Base-by-base conservation (phyloP, 345 rosid genomes). In the Citrus maxima region DNA sequence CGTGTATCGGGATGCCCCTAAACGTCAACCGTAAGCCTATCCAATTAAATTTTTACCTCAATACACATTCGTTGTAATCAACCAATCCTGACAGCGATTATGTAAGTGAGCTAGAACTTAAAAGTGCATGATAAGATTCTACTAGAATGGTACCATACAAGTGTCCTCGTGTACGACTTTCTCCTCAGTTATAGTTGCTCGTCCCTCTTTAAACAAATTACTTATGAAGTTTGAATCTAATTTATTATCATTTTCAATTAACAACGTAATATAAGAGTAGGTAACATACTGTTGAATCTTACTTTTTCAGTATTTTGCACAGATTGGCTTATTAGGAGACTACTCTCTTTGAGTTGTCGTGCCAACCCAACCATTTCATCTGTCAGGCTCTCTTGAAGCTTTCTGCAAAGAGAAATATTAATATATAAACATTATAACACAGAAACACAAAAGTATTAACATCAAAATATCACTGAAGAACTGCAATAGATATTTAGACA, bases 311-410 rank as follows among this genome's bases (percentile, higher is more conserved):
- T 93, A 78, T 87, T 88, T 78, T 92, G 85, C 81, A 91, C 72
- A n/a, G 99, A 93, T 78, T 68, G 92, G 75, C 90, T 90, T 89
- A 92, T 95, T 84, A 89, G 71, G 59, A 90, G 94, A 86, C 94
- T 96, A 70, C 90, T 84, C 88, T 93, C 99, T 84, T 94, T 94
- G 37, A 94, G 97, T 82, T 96, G 92, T 63, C 77, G 82, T 13
- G 98, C 99, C 84, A 96, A 88, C 67, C 82, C 97, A 38, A 94
- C 99, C 98, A 96, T 96, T 85, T 94, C 99, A 88, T 93, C 97
- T 0, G 97, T 93, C 75, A 96, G 83, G 80, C 89, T 92, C 46
- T 96, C 98, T 67, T 96, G 98, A 82, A 94, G 90, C 83, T 89
- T 86, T 80, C 95, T 92, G 91, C 64, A 27, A 49, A 59, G 34